Percentiles rank a stretch among this genome's conserved stretches.
Conservation (phyloP, 2,329 filamentous ascomycete species). For the Tympanopsis confertula region DNA sequence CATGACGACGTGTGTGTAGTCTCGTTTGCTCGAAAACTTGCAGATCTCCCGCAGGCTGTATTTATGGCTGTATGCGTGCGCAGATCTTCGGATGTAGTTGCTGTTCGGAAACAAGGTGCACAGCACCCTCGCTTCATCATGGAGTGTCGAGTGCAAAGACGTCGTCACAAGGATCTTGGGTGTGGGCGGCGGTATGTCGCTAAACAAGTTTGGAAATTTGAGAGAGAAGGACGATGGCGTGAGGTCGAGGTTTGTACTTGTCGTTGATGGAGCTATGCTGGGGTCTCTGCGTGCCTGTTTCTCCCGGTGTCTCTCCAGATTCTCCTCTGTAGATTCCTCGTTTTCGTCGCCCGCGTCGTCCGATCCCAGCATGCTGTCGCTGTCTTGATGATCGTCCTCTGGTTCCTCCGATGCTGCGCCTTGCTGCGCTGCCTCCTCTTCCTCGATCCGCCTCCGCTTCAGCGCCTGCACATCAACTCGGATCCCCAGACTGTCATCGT, state of each 20-base stretch:
- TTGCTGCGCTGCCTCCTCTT: constrained; percentile 26
- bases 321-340: constrained; percentile 21
- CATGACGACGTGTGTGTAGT: constrained; percentile 74
- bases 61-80: constrained; percentile 75
- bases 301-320: constrained; percentile 20
- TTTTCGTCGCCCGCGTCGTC: constrained; percentile 36
- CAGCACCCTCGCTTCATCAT: constrained; percentile 69
- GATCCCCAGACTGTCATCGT: constrained; percentile 43
- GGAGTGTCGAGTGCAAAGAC: constrained; percentile 75
- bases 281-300: constrained; percentile 27
- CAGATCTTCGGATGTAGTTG: constrained; percentile 76
- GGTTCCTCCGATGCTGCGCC: constrained; percentile 26
- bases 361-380: constrained; percentile 71
- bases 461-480: constrained; percentile 47
- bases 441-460: constrained; percentile 42
- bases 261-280: constrained; percentile 25
- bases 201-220: constrained; percentile 53
- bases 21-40: constrained; percentile 68
- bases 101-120: constrained; percentile 74
- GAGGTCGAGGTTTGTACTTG: constrained; percentile 52
- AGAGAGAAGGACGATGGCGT: constrained; percentile 46
- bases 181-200: constrained; percentile 40
- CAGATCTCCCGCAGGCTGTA: constrained; percentile 87
- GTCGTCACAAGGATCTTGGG: constrained; percentile 92
- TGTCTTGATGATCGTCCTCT: constrained; percentile 42